Conservation (phyloP, 2,329 filamentous ascomycete genomes). For the Fusarium armeniacum region DNA sequence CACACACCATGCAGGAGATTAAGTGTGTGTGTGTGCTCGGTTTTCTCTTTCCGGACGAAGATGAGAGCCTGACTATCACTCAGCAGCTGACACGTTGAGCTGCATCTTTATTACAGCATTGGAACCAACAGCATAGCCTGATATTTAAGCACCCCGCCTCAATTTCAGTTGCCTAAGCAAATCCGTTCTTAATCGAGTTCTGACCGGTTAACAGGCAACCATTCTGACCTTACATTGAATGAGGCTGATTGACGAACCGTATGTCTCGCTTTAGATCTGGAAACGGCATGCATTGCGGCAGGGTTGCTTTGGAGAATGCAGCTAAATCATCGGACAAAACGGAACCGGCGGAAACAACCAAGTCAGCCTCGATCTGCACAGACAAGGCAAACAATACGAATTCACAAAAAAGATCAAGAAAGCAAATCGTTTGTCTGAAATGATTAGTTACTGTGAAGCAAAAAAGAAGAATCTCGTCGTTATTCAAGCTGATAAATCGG, state of each 20-base stretch:
- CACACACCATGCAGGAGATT: not conserved
- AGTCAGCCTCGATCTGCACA: not conserved
- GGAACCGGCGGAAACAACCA: not conserved
- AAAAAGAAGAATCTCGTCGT: not conserved
- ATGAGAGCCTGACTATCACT: not conserved
- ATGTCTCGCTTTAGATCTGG: not conserved
- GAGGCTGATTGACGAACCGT: not conserved
- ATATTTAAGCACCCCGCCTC: slow-evolving; percentile 11
- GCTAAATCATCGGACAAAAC: no score
- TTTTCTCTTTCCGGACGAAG: not conserved
- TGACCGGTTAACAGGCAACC: accelerated
- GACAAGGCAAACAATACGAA: not conserved
- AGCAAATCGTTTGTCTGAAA: not conserved
- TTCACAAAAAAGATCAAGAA: accelerated
- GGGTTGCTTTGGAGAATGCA: not conserved
- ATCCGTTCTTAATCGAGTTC: accelerated
- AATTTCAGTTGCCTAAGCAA: slow-evolving; percentile 1
- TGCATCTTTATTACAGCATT: slow-evolving; percentile 7
- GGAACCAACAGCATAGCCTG: slow-evolving; percentile 22
- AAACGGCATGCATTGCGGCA: slow-evolving; percentile 22
- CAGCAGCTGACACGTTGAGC: slow-evolving; percentile 20
- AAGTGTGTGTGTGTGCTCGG: slow-evolving; percentile 7
- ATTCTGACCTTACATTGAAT: not conserved
- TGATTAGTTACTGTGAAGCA: not conserved
- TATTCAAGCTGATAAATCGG: slow-evolving; percentile 23